These are phyloP conservation scores for Colletotrichum tropicale DNA, from an alignment of 2,329 filamentous ascomycete species.

Conservation along the genomic window DNA sequence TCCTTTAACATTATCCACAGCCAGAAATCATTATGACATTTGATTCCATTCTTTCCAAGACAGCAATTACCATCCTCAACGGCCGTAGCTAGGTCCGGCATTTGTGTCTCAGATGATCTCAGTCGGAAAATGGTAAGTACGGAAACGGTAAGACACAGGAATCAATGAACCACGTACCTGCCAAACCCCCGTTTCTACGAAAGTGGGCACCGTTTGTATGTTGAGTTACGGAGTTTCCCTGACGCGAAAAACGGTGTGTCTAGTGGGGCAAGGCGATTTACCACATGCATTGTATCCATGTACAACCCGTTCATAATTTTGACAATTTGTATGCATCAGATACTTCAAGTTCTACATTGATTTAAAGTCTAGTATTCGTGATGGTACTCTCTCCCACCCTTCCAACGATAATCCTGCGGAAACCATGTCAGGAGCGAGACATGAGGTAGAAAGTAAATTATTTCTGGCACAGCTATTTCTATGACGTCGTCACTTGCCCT, in stretches of 20 bases:
- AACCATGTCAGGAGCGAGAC: neutral
- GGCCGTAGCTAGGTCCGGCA: neutral
- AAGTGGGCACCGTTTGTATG: neutral
- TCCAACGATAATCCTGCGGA: neutral
- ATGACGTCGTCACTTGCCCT: neutral
- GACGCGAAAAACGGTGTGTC: neutral
- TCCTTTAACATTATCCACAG: accelerated
- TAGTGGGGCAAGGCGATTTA: neutral
- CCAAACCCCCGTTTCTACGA: neutral
- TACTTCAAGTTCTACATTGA: neutral
- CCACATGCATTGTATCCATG: too few species aligned
- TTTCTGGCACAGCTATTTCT: neutral
- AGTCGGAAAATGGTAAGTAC: neutral
- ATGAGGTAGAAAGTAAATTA: neutral
- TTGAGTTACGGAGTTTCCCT: neutral
- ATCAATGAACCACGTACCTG: neutral
- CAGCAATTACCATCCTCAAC: neutral
- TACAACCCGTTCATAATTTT: neutral
- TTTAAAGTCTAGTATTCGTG: neutral
- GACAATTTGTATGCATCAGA: neutral
- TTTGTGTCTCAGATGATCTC: neutral
- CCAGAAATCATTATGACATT: neutral
- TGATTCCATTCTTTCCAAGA: neutral
- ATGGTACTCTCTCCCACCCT: neutral
- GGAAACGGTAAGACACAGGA: neutral